Evolutionary conservation across 2,329 filamentous ascomycete species (phyloP).

Genomic region (Scedosporium aurantiacum): DNA sequence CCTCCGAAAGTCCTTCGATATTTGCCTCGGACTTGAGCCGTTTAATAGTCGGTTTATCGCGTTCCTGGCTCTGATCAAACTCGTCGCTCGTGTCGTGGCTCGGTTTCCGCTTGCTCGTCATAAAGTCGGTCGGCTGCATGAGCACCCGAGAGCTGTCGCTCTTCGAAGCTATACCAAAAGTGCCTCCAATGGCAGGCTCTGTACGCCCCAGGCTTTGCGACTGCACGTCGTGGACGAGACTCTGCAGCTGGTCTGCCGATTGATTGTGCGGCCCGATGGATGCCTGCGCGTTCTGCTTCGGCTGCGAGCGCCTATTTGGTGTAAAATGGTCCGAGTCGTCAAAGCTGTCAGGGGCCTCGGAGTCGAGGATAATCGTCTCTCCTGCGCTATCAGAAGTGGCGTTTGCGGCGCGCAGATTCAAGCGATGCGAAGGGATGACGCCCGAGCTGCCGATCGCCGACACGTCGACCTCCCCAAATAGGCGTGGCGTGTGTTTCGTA

Average conservation of each 20-base stretch:
- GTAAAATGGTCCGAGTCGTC: constrained; percentile 8
- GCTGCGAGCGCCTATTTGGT: constrained; percentile 4
- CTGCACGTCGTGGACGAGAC: constrained; percentile 37
- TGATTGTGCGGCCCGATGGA: constrained; percentile 14
- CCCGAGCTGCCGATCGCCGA: constrained; percentile 45
- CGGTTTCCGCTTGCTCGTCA: constrained; percentile 46
- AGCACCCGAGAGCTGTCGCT: not conserved
- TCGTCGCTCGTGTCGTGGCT: constrained; percentile 41
- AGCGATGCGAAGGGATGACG: constrained; percentile 32
- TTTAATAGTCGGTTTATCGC: constrained; percentile 40
- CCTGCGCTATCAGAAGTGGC: not conserved
- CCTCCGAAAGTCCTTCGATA: constrained; percentile 22
- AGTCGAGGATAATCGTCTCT: constrained; percentile 15
- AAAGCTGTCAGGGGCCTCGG: constrained; percentile 12
- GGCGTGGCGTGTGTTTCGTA: constrained; percentile 29
- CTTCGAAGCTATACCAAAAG: not conserved
- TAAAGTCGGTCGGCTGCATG: constrained; percentile 21
- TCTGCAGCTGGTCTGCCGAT: constrained; percentile 39
- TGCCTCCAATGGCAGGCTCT: constrained; percentile 25
- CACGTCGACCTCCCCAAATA: constrained; percentile 45
- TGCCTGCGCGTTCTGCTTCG: not conserved
- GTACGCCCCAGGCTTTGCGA: constrained; percentile 46
- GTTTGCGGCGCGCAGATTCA: constrained; percentile 33
- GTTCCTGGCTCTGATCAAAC: constrained; percentile 22
- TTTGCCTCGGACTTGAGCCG: constrained; percentile 40